phyloP scores from a whole-genome alignment of 2,329 filamentous ascomycete genomes.

The Magnaporthiopsis rhizophila region DNA sequence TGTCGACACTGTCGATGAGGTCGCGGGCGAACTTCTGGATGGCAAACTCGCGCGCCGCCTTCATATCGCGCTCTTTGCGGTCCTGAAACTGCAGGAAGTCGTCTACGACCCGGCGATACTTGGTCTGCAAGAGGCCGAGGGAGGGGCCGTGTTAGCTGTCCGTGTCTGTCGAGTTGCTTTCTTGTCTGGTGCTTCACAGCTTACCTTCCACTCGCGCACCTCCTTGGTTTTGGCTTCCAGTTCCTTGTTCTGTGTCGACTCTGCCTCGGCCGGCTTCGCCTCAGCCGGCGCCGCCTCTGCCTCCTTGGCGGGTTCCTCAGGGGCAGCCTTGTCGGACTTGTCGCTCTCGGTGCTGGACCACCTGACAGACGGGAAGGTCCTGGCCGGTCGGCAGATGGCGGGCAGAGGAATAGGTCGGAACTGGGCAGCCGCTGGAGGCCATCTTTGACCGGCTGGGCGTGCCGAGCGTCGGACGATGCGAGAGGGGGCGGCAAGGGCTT shows the following conservation, averaged over 20 bases:
- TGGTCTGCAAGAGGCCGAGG: slow-evolving; percentile 55
- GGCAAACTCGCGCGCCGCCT: slow-evolving; percentile 81
- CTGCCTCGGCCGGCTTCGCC: slow-evolving; percentile 25
- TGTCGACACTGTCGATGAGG: slow-evolving; percentile 90
- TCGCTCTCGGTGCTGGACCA: slow-evolving; percentile 42
- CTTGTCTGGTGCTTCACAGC: slow-evolving; percentile 16
- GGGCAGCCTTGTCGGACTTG: slow-evolving; percentile 17
- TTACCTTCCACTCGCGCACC: slow-evolving; percentile 74
- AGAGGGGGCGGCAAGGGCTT: slow-evolving; percentile 34
- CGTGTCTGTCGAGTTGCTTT: neutral
- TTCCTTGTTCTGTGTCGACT: slow-evolving; percentile 40
- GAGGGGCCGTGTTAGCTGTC: neutral
- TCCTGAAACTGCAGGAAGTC: slow-evolving; percentile 98
- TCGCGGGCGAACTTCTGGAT: slow-evolving; percentile 95
- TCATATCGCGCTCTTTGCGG: slow-evolving; percentile 83
- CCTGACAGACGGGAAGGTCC: slow-evolving; percentile 21
- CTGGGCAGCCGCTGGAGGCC: slow-evolving; percentile 19
- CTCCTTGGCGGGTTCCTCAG: slow-evolving; percentile 19
- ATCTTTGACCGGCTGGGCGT: slow-evolving; percentile 26
- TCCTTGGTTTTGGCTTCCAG: slow-evolving; percentile 45
- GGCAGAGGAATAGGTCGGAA: slow-evolving; percentile 24
- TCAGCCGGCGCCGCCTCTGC: slow-evolving; percentile 21
- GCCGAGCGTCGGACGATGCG: slow-evolving; percentile 35
- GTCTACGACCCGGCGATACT: slow-evolving; percentile 86
- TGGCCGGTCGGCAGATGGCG: slow-evolving; percentile 14